A percentile compares a stretch with the other conserved stretches of the same genome.
These are phyloP conservation scores for Diaporthe ilicicola DNA, from an alignment of 2,329 filamentous ascomycete species.

Conservation along the genomic window DNA sequence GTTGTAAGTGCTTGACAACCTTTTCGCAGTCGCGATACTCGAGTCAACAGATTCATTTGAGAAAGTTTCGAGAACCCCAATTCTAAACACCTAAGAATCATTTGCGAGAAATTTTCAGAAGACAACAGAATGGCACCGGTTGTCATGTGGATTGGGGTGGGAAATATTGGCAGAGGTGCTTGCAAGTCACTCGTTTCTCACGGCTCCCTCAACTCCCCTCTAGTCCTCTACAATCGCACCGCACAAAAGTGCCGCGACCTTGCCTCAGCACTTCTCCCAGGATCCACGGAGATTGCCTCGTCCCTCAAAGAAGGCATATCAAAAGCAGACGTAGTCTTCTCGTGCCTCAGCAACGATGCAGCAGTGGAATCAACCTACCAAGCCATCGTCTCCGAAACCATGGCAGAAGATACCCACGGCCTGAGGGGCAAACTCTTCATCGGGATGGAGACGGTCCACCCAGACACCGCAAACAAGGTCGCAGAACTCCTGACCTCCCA, in stretches of 20 bases:
- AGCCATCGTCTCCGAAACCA: background rate
- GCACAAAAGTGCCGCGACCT: background rate
- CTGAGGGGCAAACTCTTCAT: constrained; percentile 1
- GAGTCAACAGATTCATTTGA: too few species aligned
- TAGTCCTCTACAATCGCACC: constrained; percentile 17
- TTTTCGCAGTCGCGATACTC: too few species aligned
- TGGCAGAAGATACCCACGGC: background rate
- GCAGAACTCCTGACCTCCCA: background rate
- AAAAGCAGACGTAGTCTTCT: constrained; percentile 7
- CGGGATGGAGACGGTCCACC: constrained; percentile 1
- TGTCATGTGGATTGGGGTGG: constrained; percentile 9
- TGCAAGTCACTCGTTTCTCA: background rate
- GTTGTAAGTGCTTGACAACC: too few species aligned
- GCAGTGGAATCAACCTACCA: background rate
- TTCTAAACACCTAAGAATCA: too few species aligned
- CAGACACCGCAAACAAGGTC: background rate
- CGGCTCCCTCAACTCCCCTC: background rate
- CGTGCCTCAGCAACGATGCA: constrained; percentile 8
- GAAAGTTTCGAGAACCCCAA: too few species aligned
- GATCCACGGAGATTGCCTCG: background rate
- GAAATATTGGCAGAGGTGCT: background rate
- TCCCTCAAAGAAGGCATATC: background rate
- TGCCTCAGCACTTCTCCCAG: background rate
- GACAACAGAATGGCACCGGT: background rate
- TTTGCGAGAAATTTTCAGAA: too few species aligned